Base-by-base conservation (phyloP, 2,329 filamentous ascomycete genomes). In the Waltergamsia citrina region DNA sequence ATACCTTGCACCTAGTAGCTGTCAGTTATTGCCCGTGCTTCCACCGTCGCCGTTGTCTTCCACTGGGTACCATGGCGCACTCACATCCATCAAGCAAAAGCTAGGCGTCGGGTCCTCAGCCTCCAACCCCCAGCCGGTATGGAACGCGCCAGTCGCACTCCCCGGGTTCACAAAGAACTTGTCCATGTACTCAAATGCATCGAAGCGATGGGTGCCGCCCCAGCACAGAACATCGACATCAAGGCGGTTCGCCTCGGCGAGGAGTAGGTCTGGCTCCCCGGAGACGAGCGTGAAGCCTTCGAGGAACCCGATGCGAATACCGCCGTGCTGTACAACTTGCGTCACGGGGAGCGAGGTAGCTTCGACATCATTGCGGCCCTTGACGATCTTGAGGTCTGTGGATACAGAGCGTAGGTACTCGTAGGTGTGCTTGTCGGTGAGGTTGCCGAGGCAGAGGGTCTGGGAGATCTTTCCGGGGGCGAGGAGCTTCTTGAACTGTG, bases 1-100 rank as follows among this genome's bases (percentile, higher is more conserved):
- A 95, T 93, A 21, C 90, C 90, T 74, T 96, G 90, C 23, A 94
- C 85, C 86, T 94, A n/a, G n/a, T n/a, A n/a, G n/a, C n/a, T n/a
- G n/a, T n/a, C n/a, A n/a, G n/a, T n/a, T n/a, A n/a, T n/a, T n/a
- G n/a, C n/a, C n/a, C n/a, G n/a, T n/a, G n/a, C n/a, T 28, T 28
- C 26, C 6, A 6, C 26, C n/a, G n/a, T n/a, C 14, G 18, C 20
- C 10, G 10, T 17, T n/a, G 11, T 20, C 31, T 9, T 16, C 12
- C 17, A 29, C 16, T 16, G 7, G 15, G 4, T 7, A 11, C 15
- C 36, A 14, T n/a, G n/a, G n/a, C 7, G 33, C 28, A 81, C 86
- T 66, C 59, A 95, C 88, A 72, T 96, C 90, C 90, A 96, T 95
- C 57, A 96, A 63, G 52, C 92, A 94, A 60, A 96, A 95, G 55